Percentiles rank a stretch among this genome's conserved stretches.
Conservation (phyloP, 2,329 filamentous ascomycete genomes). For the Botryotinia globosa region DNA sequence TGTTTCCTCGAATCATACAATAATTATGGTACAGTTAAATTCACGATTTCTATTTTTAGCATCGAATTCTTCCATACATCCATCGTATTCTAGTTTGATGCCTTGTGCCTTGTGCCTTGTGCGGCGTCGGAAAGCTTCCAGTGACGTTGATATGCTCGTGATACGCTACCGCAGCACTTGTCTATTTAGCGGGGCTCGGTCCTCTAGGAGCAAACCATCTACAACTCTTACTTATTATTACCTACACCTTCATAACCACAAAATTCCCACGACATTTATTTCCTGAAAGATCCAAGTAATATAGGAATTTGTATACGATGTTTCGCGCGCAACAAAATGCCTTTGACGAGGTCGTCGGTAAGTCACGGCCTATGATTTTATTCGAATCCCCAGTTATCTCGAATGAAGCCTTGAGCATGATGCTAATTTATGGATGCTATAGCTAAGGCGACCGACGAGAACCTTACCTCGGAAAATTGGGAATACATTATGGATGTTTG, state of each 20-base stretch:
- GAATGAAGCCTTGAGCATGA: not conserved
- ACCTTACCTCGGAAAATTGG: conserved; percentile 73
- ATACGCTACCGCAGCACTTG: not conserved
- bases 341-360: conserved; percentile 69
- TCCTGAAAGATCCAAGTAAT: not conserved
- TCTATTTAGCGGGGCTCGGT: conserved; percentile 13
- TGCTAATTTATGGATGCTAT: conserved; percentile 30
- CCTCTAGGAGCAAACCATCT: not conserved
- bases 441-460: conserved; percentile 94
- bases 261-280: not conserved
- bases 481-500: conserved; percentile 52
- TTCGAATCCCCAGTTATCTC: conserved; percentile 18
- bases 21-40: not conserved
- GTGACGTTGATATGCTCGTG: conserved; percentile 5
- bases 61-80: not conserved
- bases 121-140: conserved; percentile 1
- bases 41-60: not conserved
- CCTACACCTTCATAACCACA: conserved; percentile 12
- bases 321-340: conserved; percentile 63
- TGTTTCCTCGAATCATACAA: too few relatives aligned
- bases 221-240: conserved; percentile 1
- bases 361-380: conserved; percentile 35
- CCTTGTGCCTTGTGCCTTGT: not conserved
- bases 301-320: conserved; percentile 41
- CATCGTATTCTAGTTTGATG: not conserved